Conservation (phyloP, 108 stramenopile species). For the Chaetoceros tenuissimus region DNA sequence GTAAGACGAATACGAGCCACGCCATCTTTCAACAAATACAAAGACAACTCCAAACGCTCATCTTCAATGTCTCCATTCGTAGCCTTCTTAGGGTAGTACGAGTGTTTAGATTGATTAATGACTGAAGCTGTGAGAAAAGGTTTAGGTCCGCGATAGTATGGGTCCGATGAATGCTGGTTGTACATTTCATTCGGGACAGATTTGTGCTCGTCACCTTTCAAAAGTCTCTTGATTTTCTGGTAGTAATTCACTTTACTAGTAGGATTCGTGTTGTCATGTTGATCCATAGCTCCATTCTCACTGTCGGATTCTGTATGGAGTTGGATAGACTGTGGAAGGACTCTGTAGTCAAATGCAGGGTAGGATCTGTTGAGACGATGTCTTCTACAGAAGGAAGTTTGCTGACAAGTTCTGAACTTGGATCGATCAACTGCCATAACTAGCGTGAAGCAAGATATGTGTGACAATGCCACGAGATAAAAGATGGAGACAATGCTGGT, state of each 20-base stretch:
- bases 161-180: conserved; percentile 15
- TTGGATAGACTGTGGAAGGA: conserved; percentile 44
- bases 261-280: background rate
- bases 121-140: conserved; percentile 61
- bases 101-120: conserved; percentile 34
- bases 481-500: too few species aligned
- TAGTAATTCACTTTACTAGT: background rate
- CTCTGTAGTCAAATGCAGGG: conserved; percentile 45
- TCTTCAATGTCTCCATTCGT: conserved; percentile 34
- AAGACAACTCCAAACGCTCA: conserved; percentile 36
- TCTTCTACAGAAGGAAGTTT: conserved; percentile 95
- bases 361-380: conserved; percentile 63
- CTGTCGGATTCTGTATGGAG: conserved; percentile 28
- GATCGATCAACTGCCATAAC: conserved; percentile 85
- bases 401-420: conserved; percentile 95
- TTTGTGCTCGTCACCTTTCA: background rate
- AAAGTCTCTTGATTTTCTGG: background rate
- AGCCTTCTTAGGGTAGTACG: conserved; percentile 34
- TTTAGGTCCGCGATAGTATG: conserved; percentile 46
- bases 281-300: background rate
- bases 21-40: conserved; percentile 68
- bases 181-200: background rate
- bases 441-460: background rate
- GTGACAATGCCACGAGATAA: background rate
- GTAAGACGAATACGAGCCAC: conserved; percentile 67